A percentile compares a stretch with the other conserved stretches of the same genome.
Conservation (phyloP, 2,329 filamentous ascomycete genomes). For the Colletotrichum neosansevieriae region DNA sequence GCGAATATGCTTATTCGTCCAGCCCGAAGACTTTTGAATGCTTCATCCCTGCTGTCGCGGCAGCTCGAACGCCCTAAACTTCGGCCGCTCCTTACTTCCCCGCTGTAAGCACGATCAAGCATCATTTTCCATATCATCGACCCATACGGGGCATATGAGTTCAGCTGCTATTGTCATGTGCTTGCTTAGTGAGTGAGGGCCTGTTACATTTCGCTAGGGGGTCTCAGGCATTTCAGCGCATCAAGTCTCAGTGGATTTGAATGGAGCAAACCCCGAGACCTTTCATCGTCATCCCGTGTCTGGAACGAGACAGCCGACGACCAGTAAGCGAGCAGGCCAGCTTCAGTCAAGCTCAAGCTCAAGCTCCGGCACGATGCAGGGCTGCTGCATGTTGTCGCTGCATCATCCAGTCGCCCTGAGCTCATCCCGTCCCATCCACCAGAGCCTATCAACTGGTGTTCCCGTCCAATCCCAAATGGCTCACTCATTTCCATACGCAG, state of each 20-base stretch:
- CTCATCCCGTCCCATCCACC: conserved; percentile 13
- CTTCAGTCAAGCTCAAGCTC: conserved; percentile 11
- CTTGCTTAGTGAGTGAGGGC: conserved; percentile 2
- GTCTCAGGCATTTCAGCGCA: background rate
- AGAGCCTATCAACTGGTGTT: background rate
- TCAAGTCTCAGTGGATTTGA: background rate
- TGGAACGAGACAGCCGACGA: background rate
- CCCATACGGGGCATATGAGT: background rate
- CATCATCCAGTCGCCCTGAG: conserved; percentile 1
- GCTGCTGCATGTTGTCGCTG: conserved; percentile 9
- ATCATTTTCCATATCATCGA: background rate
- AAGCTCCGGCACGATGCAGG: conserved; percentile 8
- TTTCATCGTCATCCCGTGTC: conserved; percentile 22
- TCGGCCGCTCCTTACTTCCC: conserved; percentile 18
- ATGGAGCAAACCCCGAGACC: conserved; percentile 5
- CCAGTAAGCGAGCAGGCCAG: background rate
- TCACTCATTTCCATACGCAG: background rate
- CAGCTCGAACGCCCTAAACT: background rate
- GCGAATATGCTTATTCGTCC: conserved; percentile 30
- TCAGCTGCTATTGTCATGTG: conserved; percentile 4
- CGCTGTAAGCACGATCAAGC: conserved; percentile 1
- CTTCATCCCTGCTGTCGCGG: conserved; percentile 15
- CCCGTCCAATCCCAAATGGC: conserved; percentile 10
- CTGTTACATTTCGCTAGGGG: background rate
- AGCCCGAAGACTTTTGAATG: background rate